phyloP scores from a whole-genome alignment of 768 basidiomycete species.

The Pleurotus giganteus region DNA sequence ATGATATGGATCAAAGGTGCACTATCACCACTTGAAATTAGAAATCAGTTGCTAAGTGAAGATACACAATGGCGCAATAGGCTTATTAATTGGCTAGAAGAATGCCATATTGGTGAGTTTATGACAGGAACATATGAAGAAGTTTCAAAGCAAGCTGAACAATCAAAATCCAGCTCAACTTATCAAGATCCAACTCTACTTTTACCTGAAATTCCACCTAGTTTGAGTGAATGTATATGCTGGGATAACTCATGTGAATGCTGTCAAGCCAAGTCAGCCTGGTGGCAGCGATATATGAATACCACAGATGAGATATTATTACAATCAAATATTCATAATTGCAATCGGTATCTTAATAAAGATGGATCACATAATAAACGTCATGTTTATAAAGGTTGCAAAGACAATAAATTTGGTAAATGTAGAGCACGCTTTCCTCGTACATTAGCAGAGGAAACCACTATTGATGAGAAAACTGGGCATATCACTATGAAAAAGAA shows the following conservation, averaged over 20 bases:
- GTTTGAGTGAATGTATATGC: background rate
- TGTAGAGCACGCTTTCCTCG: slow-evolving; percentile 35
- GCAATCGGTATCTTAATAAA: background rate
- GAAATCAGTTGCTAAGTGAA: slow-evolving; percentile 20
- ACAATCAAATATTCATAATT: slow-evolving; percentile 3
- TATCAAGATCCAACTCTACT: too few species aligned
- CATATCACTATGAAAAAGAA: background rate
- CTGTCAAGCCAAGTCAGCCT: background rate
- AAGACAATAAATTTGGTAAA: slow-evolving; percentile 22
- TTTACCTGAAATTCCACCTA: background rate
- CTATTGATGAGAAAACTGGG: background rate
- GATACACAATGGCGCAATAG: slow-evolving; percentile 14
- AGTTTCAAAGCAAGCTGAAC: background rate
- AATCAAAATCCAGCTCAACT: too few species aligned
- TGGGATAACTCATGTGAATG: background rate
- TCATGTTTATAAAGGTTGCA: slow-evolving; percentile 18
- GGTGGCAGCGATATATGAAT: background rate
- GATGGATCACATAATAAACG: background rate
- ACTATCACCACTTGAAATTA: slow-evolving; percentile 29
- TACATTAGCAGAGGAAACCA: background rate
- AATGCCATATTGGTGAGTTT: slow-evolving; percentile 16
- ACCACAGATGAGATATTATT: slow-evolving; percentile 1
- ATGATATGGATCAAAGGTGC: slow-evolving; percentile 27
- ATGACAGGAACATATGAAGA: background rate
- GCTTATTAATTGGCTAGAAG: slow-evolving; percentile 7